Conservation (phyloP, 208 protist species). For the Leishmania major region DNA sequence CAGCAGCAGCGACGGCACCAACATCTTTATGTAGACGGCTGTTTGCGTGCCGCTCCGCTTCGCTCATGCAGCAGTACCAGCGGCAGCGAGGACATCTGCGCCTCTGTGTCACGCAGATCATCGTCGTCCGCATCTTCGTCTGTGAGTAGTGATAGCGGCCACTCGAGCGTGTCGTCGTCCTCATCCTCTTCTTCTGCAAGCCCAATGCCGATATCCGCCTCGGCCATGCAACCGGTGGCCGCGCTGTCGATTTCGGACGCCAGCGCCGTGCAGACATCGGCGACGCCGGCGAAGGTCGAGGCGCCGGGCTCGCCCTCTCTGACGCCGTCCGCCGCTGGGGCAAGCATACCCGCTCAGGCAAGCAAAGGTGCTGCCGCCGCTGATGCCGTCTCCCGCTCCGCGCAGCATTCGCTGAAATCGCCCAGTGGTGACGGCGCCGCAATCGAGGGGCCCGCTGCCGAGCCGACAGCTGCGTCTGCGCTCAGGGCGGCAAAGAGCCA, state of each 20-base stretch:
- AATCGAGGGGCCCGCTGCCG: background rate
- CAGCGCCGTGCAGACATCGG: background rate
- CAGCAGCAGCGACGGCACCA: background rate
- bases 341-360: background rate
- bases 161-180: slow-evolving; percentile 6
- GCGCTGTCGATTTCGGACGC: background rate
- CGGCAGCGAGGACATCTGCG: slow-evolving; percentile 6
- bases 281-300: background rate
- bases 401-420: background rate
- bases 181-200: background rate
- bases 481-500: background rate
- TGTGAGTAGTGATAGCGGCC: background rate
- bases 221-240: background rate
- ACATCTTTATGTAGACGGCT: background rate
- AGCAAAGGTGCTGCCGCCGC: background rate
- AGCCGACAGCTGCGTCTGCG: background rate
- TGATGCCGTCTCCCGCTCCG: background rate
- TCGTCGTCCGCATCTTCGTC: background rate
- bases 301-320: background rate
- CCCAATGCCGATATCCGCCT: background rate
- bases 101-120: background rate
- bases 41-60: background rate
- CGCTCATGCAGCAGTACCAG: slow-evolving; percentile 9
- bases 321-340: background rate
- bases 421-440: background rate